Evolutionary conservation across 192 early-diverging fungal genomes (phyloP), one percentile per base, ranked within the genome.

Genomic region (Polychytrium aggregatum): DNA sequence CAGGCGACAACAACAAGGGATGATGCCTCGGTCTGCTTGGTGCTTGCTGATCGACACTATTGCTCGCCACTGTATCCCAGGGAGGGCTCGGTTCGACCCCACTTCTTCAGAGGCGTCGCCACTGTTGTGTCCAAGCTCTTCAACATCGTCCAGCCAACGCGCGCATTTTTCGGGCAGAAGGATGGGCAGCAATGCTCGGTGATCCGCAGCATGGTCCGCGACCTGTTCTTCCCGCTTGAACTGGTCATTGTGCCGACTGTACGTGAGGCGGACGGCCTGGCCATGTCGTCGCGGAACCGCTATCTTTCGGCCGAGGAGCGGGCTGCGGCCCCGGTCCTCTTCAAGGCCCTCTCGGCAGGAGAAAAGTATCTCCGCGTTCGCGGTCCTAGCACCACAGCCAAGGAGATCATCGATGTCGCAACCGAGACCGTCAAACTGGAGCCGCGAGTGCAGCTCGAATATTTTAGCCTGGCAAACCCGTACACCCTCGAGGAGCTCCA

Each of bases 41-140:
- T n/a, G n/a, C n/a, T n/a, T n/a, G n/a, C n/a, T n/a, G n/a, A n/a
- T n/a, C n/a, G n/a, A n/a, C n/a, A n/a, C n/a, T n/a, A n/a, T n/a
- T n/a, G n/a, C n/a, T n/a, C n/a, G n/a, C n/a, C n/a, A n/a, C n/a
- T n/a, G n/a, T n/a, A n/a, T n/a, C 26, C 17, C 29, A 64, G 64
- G 45, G 95, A 98, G 61, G 95, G 95, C 27, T 72, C 67, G 18
- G 78, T 88, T 2, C 81, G 95, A 0, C 95, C 95, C 11, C 83
- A 87, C 55, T 97, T 97, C 63, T 98, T 98, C 70, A 78, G 92
- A 41, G 95, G 95, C 30, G 95, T 98, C 3, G 85, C 90, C 0
- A 98, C 95, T 1, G 84, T 98, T 0, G 91, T 95, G 2, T 60
- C 83, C 29, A 98, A 95, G 64, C 75, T 98, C 22, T 85, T 98